Evolutionary conservation across 805 yeast species (phyloP).

Genomic region (Kockiozyma suomiensis): DNA sequence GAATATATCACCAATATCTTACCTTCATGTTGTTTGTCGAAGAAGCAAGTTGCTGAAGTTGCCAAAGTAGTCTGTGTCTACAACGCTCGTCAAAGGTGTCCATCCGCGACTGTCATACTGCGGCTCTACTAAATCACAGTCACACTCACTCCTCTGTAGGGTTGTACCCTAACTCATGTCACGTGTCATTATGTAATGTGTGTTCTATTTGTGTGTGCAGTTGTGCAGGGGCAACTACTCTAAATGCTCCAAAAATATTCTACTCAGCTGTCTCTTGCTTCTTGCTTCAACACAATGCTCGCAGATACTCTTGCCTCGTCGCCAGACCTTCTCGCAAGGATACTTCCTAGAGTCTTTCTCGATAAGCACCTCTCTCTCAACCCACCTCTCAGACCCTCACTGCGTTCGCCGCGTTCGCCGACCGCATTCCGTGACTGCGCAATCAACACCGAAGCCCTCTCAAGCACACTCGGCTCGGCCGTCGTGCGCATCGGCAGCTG

Average conservation of each 20-base stretch:
- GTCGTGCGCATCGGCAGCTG: constrained; percentile 30
- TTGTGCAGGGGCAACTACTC: not conserved
- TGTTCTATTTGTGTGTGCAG: not conserved
- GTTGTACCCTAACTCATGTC: constrained; percentile 1
- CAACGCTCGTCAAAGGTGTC: not conserved
- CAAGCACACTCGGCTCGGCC: constrained; percentile 30
- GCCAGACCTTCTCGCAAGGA: constrained; percentile 26
- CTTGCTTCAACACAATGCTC: constrained; percentile 1
- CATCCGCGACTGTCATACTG: not conserved
- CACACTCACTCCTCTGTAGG: not conserved
- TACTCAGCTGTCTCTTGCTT: not conserved
- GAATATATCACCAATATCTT: not conserved
- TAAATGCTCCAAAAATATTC: not conserved
- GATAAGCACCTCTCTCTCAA: constrained; percentile 22
- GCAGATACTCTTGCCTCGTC: constrained; percentile 28
- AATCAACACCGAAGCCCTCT: constrained; percentile 24
- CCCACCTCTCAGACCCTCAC: constrained; percentile 31
- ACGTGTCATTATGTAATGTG: not conserved
- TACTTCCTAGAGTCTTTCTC: constrained; percentile 25
- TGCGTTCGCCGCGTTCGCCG: constrained; percentile 29
- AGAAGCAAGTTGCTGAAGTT: constrained; percentile 4
- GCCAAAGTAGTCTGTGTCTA: not conserved
- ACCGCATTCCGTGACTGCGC: constrained; percentile 16
- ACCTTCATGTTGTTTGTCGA: constrained; percentile 17
- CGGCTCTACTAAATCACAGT: not conserved